Evolutionary conservation across 2,329 filamentous ascomycete species (phyloP), one percentile per base, ranked within the genome.

Genomic region (Fusarium transvaalense): DNA sequence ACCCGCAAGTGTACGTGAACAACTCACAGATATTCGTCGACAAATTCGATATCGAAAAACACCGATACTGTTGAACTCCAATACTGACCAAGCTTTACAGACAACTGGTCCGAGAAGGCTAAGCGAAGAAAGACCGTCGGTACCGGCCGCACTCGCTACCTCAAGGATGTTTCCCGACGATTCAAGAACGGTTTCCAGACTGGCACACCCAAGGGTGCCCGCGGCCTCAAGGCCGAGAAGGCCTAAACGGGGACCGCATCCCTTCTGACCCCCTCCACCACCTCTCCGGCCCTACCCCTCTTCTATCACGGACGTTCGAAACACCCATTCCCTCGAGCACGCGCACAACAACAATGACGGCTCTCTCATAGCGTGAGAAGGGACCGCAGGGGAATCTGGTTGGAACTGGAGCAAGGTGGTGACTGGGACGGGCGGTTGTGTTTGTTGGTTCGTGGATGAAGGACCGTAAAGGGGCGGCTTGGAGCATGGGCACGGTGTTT

Each of bases 81-180:
- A 66, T 66, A 65, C 70, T 73, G 52, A 72, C 73, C 38, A 54
- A 47, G 17, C 27, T 38, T 23, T 51, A 82, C 81, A 98, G 95
- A 91, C 91, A 97, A 99, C 92, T 99, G 96, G 96, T 90, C 92
- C 84, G 95, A 98, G 90, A 99, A 99, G 92, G 95, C 94, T 79
- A 98, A 98, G 93, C 89, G 96, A 85, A 97, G 96, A 92, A 98
- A 97, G 94, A 97, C 95, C 81, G 95, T 92, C 82, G 96, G 96
- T 79, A 95, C 93, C 81, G 96, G 96, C 84, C 93, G 96, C 84
- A 96, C 94, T 91, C 90, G 93, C 82, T 93, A 94, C 87, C 89
- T 99, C 82, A 97, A 97, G 89, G 89, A 88, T 79, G 91, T 99
- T 82, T 87, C 94, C 81, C 91, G 96, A 83, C 90, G 90, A 86